Evolutionary conservation across 495 filamentous ascomycete genomes (phyloP).

Genomic region (Clavariopsis aquatica): DNA sequence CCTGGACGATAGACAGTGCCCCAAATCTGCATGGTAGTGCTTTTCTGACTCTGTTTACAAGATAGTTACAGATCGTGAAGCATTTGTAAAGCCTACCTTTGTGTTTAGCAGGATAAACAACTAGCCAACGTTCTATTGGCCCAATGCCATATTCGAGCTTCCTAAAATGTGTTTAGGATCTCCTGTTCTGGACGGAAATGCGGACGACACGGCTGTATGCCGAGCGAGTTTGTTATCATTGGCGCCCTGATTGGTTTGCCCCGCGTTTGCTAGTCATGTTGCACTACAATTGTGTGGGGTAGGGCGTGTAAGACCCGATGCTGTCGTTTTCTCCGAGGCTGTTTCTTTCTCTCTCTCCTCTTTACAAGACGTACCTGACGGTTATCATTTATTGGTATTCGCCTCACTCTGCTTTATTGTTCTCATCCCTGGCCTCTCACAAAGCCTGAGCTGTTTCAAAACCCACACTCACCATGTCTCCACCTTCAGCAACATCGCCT

Average conservation of each 20-base stretch:
- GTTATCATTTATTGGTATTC: not conserved
- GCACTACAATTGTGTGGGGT: not conserved
- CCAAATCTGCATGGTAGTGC: too few species aligned
- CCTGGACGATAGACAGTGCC: too few species aligned
- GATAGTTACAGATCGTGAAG: too few species aligned
- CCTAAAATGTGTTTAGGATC: not conserved
- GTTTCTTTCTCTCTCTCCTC: not conserved
- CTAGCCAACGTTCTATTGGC: not conserved
- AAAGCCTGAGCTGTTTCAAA: not conserved
- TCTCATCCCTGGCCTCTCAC: not conserved
- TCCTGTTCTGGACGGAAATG: not conserved
- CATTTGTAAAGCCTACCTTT: too few species aligned
- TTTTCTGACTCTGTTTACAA: too few species aligned
- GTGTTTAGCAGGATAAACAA: not conserved
- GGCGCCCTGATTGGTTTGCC: not conserved
- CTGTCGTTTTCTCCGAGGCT: not conserved
- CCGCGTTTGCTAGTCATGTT: not conserved
- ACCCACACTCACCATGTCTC: constrained; percentile 19
- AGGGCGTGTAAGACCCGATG: not conserved
- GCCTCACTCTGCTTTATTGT: not conserved
- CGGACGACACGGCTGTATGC: not conserved
- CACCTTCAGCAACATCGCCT: constrained; percentile 16
- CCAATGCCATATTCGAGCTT: not conserved
- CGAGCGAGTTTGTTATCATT: not conserved
- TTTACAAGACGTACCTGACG: not conserved